These are phyloP conservation scores for Exophiala dermatitidis DNA, from an alignment of 2,329 filamentous ascomycete genomes.

Conservation along the genomic window DNA sequence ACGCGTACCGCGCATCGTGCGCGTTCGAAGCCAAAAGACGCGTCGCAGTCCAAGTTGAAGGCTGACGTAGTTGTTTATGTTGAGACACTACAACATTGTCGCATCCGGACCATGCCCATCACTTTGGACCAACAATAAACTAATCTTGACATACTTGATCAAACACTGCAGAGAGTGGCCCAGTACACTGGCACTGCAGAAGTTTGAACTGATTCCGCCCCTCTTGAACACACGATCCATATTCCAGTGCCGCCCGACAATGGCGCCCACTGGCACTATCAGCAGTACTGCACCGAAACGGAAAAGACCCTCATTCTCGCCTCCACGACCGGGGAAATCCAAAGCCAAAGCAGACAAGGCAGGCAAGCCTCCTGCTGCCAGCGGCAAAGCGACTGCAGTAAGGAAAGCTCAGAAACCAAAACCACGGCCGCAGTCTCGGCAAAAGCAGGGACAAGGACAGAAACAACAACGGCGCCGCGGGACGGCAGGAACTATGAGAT, in stretches of 20 bases:
- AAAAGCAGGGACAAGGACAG: background rate
- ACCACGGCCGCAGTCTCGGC: background rate
- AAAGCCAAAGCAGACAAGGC: conserved; percentile 23
- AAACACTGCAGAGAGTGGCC: too few relatives aligned
- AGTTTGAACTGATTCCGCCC: too few relatives aligned
- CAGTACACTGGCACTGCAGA: too few relatives aligned
- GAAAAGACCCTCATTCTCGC: conserved; percentile 39
- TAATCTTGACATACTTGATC: too few relatives aligned
- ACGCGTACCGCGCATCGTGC: too few relatives aligned
- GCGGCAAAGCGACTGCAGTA: background rate
- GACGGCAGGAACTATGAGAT: conserved; percentile 10
- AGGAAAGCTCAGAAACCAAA: background rate
- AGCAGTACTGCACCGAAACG: conserved; percentile 33
- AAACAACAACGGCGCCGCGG: conserved; percentile 1
- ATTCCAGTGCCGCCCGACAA: background rate
- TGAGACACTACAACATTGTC: too few relatives aligned
- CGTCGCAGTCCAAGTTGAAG: too few relatives aligned
- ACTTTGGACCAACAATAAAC: too few relatives aligned
- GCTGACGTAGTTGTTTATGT: too few relatives aligned
- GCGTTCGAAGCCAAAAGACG: too few relatives aligned
- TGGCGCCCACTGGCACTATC: conserved; percentile 1
- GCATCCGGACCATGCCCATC: too few relatives aligned
- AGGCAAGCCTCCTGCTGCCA: conserved; percentile 2
- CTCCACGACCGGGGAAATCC: conserved; percentile 32
- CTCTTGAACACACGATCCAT: too few relatives aligned